A percentile compares a stretch with the other conserved stretches of the same genome.
phyloP scores from a whole-genome alignment of 768 basidiomycete genomes.

The Amanita inopinata region DNA sequence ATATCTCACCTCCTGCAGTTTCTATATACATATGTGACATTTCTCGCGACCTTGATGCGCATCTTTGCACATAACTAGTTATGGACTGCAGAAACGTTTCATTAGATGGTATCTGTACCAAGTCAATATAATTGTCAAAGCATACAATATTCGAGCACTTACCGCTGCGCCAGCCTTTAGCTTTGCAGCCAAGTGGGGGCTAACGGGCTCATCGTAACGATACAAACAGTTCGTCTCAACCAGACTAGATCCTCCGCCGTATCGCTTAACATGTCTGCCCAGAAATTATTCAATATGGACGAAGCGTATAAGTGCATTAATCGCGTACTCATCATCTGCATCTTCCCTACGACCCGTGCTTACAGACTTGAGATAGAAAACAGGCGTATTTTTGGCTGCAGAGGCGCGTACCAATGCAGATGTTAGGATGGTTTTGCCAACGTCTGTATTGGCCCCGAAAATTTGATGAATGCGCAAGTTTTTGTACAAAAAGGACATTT shows the following conservation, averaged over 20 bases:
- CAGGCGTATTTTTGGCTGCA: slow-evolving; percentile 38
- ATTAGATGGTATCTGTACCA: slow-evolving; percentile 49
- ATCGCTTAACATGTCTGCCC: slow-evolving; percentile 56
- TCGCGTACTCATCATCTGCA: slow-evolving; percentile 73
- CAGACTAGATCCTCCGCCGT: slow-evolving; percentile 30
- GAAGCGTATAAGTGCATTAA: too few species aligned
- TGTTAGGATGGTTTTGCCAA: slow-evolving; percentile 89
- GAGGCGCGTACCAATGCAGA: slow-evolving; percentile 77
- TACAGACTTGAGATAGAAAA: slow-evolving; percentile 81
- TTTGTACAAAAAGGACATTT: slow-evolving; percentile 81
- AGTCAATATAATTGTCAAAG: slow-evolving; percentile 1
- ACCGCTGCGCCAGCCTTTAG: slow-evolving; percentile 31
- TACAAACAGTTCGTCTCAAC: slow-evolving; percentile 67
- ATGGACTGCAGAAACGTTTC: slow-evolving; percentile 56
- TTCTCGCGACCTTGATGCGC: slow-evolving; percentile 26
- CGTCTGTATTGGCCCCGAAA: slow-evolving; percentile 94
- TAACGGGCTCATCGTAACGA: slow-evolving; percentile 82
- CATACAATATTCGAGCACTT: slow-evolving; percentile 7
- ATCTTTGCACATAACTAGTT: slow-evolving; percentile 46
- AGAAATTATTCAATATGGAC: background rate
- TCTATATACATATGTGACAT: slow-evolving; percentile 72
- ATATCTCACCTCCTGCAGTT: slow-evolving; percentile 82
- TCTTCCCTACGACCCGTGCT: slow-evolving; percentile 77
- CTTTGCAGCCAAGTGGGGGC: slow-evolving; percentile 81
- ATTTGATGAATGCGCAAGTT: slow-evolving; percentile 83